Evolutionary conservation across 2,329 filamentous ascomycete species (phyloP).

Genomic region (Pseudogymnoascus sp.): DNA sequence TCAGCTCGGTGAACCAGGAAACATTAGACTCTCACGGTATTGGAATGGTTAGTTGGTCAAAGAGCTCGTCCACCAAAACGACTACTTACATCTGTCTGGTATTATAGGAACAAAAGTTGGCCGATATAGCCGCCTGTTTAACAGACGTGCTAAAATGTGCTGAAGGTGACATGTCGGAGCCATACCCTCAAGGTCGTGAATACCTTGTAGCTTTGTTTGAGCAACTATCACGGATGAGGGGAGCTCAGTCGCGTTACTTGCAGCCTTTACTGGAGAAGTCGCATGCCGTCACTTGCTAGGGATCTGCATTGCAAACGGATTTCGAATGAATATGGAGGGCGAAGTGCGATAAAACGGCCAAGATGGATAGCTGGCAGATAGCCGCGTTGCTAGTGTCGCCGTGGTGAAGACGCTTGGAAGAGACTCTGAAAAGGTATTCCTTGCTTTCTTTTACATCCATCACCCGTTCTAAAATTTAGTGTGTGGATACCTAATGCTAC

Average conservation of each 20-base stretch:
- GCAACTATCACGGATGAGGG: neutral
- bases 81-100: neutral
- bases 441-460: neutral
- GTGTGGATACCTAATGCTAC: neutral
- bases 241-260: neutral
- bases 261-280: neutral
- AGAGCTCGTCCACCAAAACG: neutral
- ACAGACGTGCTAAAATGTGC: conserved; percentile 3
- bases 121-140: conserved; percentile 5
- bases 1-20: neutral
- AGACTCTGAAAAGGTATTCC: neutral
- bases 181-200: neutral
- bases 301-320: neutral
- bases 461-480: neutral
- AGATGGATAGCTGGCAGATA: neutral
- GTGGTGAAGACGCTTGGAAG: neutral
- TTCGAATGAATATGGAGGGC: neutral
- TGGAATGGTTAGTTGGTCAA: neutral
- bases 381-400: neutral
- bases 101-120: neutral
- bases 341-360: neutral
- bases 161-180: neutral
- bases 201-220: neutral
- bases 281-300: neutral
- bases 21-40: neutral